phyloP scores from a whole-genome alignment of 2,329 filamentous ascomycete genomes.

The Apiospora koreana region DNA sequence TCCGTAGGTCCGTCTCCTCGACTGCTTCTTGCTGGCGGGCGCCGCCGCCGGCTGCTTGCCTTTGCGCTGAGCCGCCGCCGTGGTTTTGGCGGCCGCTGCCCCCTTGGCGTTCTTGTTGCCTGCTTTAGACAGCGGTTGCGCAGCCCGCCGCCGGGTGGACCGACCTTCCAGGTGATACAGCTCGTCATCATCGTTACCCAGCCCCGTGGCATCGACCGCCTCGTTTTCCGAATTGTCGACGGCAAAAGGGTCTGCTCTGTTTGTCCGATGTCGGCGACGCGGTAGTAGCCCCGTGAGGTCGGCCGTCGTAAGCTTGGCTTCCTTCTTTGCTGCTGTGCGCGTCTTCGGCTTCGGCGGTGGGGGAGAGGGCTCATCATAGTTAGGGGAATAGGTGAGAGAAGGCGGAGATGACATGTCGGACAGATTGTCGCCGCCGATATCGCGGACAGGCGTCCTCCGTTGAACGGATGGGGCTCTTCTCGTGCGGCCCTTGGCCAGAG shows the following conservation, averaged over 20 bases:
- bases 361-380: constrained; percentile 41
- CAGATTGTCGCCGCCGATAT: constrained; percentile 34
- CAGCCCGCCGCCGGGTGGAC: constrained; percentile 37
- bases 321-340: constrained; percentile 37
- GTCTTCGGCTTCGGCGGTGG: constrained; percentile 29
- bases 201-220: constrained; percentile 49
- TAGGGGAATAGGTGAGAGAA: constrained; percentile 67
- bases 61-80: constrained; percentile 16
- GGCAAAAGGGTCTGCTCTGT: constrained; percentile 40
- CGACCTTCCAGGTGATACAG: constrained; percentile 47
- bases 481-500: constrained; percentile 47
- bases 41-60: constrained; percentile 21
- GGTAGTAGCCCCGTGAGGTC: constrained; percentile 56
- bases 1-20: constrained; percentile 50
- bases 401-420: constrained; percentile 65
- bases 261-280: constrained; percentile 46
- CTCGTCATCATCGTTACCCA: constrained; percentile 58
- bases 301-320: constrained; percentile 52
- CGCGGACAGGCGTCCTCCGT: constrained; percentile 38
- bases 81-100: background rate
- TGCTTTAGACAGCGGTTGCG: constrained; percentile 31
- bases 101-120: constrained; percentile 27
- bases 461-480: constrained; percentile 26
- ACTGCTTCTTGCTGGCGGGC: constrained; percentile 5
- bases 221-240: constrained; percentile 47